Conservation (phyloP, 2,329 filamentous ascomycete genomes). For the Leptographium wingfieldii region DNA sequence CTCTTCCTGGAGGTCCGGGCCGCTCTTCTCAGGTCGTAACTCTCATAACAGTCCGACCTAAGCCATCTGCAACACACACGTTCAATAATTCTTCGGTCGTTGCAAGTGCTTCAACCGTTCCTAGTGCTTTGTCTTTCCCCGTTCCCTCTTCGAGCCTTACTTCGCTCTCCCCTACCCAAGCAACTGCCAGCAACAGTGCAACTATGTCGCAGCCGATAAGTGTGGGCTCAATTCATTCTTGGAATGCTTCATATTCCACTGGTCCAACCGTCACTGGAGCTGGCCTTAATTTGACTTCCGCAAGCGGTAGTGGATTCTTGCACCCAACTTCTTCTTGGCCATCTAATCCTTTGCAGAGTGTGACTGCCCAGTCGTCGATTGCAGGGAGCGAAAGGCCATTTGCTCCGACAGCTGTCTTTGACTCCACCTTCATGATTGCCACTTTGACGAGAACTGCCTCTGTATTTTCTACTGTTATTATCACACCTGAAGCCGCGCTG, state of each 20-base stretch:
- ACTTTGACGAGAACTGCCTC: not conserved
- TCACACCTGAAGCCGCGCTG: not conserved
- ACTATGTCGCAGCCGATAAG: not conserved
- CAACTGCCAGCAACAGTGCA: not conserved
- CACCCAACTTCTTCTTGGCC: not conserved
- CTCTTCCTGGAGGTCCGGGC: constrained; percentile 5
- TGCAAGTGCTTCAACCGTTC: not conserved
- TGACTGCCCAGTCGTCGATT: not conserved
- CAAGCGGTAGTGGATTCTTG: not conserved
- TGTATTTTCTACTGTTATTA: not conserved
- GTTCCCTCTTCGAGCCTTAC: not conserved
- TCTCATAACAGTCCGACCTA: constrained; percentile 2
- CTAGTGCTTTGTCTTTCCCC: not conserved
- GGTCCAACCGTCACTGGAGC: not conserved
- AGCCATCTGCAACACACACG: not conserved
- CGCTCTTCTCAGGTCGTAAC: constrained; percentile 6
- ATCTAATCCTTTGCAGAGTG: not conserved
- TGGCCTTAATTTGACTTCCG: not conserved
- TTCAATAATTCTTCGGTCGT: not conserved
- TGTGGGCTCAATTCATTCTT: not conserved
- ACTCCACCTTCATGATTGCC: not conserved
- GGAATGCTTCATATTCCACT: not conserved
- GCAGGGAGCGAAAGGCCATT: not conserved
- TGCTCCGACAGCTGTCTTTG: not conserved
- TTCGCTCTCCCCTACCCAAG: not conserved